These are phyloP conservation scores for Saccharomycopsis fibuligera DNA, from an alignment of 805 yeast species.

Conservation along the genomic window DNA sequence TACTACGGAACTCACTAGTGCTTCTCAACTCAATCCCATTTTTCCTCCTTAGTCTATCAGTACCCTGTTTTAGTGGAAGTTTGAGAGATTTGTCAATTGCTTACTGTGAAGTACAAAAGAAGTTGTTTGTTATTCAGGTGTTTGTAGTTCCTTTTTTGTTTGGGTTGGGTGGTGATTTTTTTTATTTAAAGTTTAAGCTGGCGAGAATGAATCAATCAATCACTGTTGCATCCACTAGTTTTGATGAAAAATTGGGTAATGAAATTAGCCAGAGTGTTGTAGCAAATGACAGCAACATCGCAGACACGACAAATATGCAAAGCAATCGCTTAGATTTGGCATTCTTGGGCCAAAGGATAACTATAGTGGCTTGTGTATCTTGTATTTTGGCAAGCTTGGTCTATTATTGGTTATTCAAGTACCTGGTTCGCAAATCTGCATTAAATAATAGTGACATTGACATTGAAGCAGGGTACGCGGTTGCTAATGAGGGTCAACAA, in stretches of 20 bases:
- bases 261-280: too few species aligned
- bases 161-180: too few species aligned
- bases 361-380: too few species aligned
- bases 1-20: background rate
- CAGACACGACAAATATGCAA: too few species aligned
- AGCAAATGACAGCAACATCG: too few species aligned
- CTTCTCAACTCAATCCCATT: slow-evolving; percentile 10
- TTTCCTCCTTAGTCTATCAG: slow-evolving; percentile 9
- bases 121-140: slow-evolving; percentile 6
- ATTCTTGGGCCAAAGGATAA: too few species aligned
- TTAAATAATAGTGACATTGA: background rate
- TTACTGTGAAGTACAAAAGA: background rate
- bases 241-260: too few species aligned
- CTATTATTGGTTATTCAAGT: background rate
- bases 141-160: slow-evolving; percentile 13
- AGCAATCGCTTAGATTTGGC: too few species aligned
- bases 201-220: too few species aligned
- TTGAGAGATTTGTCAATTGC: background rate
- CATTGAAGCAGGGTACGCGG: background rate
- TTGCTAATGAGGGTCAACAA: too few species aligned
- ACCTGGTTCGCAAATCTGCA: background rate
- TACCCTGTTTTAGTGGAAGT: slow-evolving; percentile 4
- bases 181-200: too few species aligned
- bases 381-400: too few species aligned
- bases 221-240: background rate